These are phyloP conservation scores for Aspergillus kassunensis DNA, from an alignment of 495 filamentous ascomycete genomes.

Conservation along the genomic window DNA sequence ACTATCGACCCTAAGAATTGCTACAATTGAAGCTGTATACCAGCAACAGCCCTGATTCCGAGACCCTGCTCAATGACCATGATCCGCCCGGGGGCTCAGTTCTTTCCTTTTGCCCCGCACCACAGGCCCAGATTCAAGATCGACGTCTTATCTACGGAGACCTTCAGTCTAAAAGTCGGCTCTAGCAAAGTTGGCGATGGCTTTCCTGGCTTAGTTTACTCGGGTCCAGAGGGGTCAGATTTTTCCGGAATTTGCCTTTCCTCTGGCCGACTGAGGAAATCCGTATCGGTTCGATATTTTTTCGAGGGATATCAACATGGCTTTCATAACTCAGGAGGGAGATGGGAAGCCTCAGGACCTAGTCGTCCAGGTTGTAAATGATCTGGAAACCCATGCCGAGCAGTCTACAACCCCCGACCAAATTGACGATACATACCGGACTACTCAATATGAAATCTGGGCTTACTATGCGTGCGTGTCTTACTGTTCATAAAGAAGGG, in stretches of 20 bases:
- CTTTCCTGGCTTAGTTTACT: not conserved
- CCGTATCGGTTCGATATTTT: too few relatives aligned
- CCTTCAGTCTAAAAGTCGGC: not conserved
- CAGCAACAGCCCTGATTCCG: too few relatives aligned
- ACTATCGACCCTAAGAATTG: too few relatives aligned
- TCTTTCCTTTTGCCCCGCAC: not conserved
- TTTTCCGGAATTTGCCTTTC: not conserved
- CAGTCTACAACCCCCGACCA: conserved; percentile 34
- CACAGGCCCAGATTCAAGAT: not conserved
- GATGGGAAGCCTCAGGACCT: conserved; percentile 1
- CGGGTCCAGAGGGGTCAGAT: not conserved
- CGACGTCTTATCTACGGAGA: not conserved
- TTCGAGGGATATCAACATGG: too few relatives aligned
- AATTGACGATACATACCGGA: conserved; percentile 46
- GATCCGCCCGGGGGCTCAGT: too few relatives aligned
- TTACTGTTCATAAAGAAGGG: not conserved
- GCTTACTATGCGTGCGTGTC: conserved; percentile 54
- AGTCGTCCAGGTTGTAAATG: not conserved
- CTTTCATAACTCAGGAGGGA: not conserved
- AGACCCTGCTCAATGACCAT: too few relatives aligned
- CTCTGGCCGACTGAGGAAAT: too few relatives aligned
- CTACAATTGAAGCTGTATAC: too few relatives aligned
- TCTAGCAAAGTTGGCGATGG: not conserved
- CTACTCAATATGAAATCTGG: conserved; percentile 58
- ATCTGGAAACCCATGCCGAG: not conserved